These are phyloP conservation scores for Onygenales sp. DNA, from an alignment of 2,329 filamentous ascomycete species.

Conservation along the genomic window DNA sequence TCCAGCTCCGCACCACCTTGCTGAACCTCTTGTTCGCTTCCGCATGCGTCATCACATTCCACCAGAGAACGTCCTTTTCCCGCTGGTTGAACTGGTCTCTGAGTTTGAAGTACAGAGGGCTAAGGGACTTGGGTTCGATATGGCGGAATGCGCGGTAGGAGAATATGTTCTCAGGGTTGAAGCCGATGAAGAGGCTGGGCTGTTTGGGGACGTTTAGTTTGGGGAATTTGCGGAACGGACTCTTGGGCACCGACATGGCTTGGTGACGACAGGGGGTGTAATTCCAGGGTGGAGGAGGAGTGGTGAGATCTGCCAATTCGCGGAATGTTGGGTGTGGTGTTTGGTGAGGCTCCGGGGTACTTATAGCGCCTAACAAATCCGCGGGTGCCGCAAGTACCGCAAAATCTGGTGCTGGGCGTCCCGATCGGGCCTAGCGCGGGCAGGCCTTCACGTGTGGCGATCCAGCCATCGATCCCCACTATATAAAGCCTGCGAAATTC, in stretches of 20 bases:
- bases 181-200: not conserved
- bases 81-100: slow-evolving; percentile 27
- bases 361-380: not conserved
- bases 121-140: slow-evolving; percentile 9
- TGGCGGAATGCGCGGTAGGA: not conserved
- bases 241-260: not conserved
- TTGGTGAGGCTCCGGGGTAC: not conserved
- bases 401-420: not conserved
- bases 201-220: not conserved
- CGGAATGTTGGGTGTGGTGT: not conserved
- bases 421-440: slow-evolving; percentile 14
- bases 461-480: slow-evolving; percentile 8
- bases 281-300: not conserved
- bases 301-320: not conserved
- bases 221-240: not conserved
- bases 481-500: slow-evolving; percentile 16
- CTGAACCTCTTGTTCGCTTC: too few relatives aligned
- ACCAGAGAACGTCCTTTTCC: slow-evolving; percentile 10
- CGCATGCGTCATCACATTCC: too few relatives aligned
- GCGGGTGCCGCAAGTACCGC: not conserved
- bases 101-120: slow-evolving; percentile 29
- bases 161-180: not conserved
- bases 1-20: too few relatives aligned
- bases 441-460: slow-evolving; percentile 10
- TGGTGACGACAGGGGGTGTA: not conserved